These are phyloP conservation scores for Heimioporus sp. DNA, from an alignment of 768 basidiomycete species.

Conservation along the genomic window DNA sequence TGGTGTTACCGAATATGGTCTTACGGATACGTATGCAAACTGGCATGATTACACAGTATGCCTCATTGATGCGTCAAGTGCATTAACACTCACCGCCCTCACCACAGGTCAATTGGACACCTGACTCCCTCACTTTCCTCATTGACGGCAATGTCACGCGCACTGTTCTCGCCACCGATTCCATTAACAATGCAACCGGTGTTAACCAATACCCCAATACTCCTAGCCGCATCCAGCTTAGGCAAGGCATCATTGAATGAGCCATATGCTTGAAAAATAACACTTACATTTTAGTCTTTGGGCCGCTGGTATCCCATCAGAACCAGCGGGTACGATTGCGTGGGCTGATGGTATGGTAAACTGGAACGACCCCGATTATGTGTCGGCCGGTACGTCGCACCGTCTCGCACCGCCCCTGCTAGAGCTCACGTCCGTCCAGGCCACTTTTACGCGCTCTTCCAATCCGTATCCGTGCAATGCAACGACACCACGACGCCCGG, in stretches of 20 bases:
- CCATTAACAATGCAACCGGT: slow-evolving; percentile 48
- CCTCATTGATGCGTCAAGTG: not conserved
- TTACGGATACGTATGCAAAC: slow-evolving; percentile 63
- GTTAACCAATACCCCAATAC: slow-evolving; percentile 69
- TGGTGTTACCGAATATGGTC: slow-evolving; percentile 45
- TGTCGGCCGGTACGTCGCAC: slow-evolving; percentile 47
- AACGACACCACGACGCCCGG: slow-evolving; percentile 44
- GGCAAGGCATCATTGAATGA: slow-evolving; percentile 38
- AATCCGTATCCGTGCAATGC: slow-evolving; percentile 65
- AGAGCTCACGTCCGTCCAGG: slow-evolving; percentile 33
- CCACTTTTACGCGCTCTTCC: slow-evolving; percentile 66
- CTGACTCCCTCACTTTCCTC: slow-evolving; percentile 58
- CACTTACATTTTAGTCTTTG: slow-evolving; percentile 48
- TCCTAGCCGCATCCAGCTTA: slow-evolving; percentile 78
- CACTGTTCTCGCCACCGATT: slow-evolving; percentile 60
- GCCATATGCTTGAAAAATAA: not conserved
- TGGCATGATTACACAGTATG: slow-evolving; percentile 78
- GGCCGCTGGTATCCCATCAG: slow-evolving; percentile 72
- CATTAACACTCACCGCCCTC: not conserved
- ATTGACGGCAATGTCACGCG: slow-evolving; percentile 74
- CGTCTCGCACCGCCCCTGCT: not conserved
- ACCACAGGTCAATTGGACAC: slow-evolving; percentile 77
- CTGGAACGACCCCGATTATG: slow-evolving; percentile 78
- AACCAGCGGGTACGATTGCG: slow-evolving; percentile 64
- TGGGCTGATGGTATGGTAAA: slow-evolving; percentile 86